Percentiles rank a stretch among this genome's conserved stretches.
These are phyloP conservation scores for Syzygium oleosum DNA, from an alignment of 345 rosid species.

Conservation along the genomic window DNA sequence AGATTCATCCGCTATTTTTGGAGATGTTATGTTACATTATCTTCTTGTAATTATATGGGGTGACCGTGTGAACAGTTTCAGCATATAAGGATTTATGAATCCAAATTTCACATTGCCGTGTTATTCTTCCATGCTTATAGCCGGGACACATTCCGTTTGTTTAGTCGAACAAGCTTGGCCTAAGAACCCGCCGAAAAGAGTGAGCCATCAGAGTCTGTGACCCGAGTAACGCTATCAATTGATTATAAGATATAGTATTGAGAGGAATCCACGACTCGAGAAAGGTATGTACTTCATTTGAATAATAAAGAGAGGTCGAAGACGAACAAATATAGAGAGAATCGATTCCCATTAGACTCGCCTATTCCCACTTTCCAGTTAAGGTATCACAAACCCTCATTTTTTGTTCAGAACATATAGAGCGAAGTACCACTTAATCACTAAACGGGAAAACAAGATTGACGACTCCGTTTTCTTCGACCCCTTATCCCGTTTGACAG, in stretches of 20 bases:
- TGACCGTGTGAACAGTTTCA: not conserved
- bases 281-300: not conserved
- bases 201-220: not conserved
- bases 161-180: not conserved
- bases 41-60: not conserved
- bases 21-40: not conserved
- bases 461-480: not conserved
- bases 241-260: not conserved
- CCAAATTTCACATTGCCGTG: not conserved
- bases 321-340: not conserved
- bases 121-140: not conserved
- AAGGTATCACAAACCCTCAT: not conserved
- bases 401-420: not conserved
- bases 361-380: not conserved
- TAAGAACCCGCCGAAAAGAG: not conserved
- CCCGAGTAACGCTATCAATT: no score
- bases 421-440: not conserved
- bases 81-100: not conserved
- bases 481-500: not conserved
- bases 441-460: not conserved
- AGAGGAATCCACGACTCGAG: not conserved
- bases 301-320: not conserved
- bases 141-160: not conserved
- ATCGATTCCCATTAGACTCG: not conserved
- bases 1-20: not conserved